These are phyloP conservation scores for Planoprotostelium fungivorum DNA, from an alignment of 78 protist species.

Conservation along the genomic window DNA sequence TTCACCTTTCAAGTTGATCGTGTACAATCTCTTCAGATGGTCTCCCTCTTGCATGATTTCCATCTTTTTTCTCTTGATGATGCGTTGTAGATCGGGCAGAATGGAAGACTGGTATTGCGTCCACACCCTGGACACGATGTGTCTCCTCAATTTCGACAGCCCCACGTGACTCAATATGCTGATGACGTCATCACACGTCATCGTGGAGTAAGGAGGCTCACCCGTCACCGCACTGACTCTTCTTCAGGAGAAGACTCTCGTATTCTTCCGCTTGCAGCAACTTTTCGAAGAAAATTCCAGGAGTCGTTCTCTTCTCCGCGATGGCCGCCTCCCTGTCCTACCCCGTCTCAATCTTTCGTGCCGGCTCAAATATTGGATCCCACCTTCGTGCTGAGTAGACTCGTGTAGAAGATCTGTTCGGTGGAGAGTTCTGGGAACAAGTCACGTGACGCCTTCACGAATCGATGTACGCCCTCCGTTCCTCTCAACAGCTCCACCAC, in stretches of 20 bases:
- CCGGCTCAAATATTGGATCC: neutral
- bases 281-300: neutral
- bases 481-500: neutral
- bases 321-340: neutral
- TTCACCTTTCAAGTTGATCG: neutral
- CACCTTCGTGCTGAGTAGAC: neutral
- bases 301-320: neutral
- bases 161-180: neutral
- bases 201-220: neutral
- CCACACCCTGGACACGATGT: neutral
- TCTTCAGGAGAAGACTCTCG: neutral
- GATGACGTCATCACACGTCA: too few species aligned
- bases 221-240: neutral
- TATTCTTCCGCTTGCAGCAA: neutral
- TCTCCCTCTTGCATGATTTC: neutral
- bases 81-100: neutral
- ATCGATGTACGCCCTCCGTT: neutral
- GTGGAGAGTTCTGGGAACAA: neutral
- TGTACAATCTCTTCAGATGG: neutral
- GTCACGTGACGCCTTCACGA: neutral
- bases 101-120: neutral
- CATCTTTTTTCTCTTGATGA: neutral
- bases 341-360: neutral
- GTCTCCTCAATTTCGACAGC: neutral
- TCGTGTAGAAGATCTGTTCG: neutral